A percentile compares a stretch with the other conserved stretches of the same genome.
phyloP scores from a whole-genome alignment of 2,329 filamentous ascomycete species.

The Cladosporium halotolerans region DNA sequence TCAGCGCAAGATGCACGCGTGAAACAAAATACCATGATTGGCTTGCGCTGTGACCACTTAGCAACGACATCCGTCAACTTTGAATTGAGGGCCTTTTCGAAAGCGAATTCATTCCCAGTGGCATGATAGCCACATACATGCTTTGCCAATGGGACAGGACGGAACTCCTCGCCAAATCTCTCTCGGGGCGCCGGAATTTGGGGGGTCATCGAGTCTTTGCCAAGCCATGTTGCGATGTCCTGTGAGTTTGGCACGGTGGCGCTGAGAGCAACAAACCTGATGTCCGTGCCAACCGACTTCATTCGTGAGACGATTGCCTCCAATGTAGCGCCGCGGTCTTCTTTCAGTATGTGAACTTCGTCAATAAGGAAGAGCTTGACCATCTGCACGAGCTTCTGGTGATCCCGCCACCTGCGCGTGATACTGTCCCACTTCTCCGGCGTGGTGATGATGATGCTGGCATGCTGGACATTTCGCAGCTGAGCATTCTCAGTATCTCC shows the following conservation, averaged over 20 bases:
- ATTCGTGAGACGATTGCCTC: conserved; percentile 82
- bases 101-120: conserved; percentile 64
- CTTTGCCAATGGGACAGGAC: conserved; percentile 70
- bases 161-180: conserved; percentile 70
- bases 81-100: conserved; percentile 63
- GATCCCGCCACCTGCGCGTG: conserved; percentile 80
- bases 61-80: conserved; percentile 61
- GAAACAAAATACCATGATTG: conserved; percentile 77
- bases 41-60: conserved; percentile 63
- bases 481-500: conserved; percentile 69
- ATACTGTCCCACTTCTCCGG: conserved; percentile 91
- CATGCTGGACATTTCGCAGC: conserved; percentile 62
- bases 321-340: conserved; percentile 69
- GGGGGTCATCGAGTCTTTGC: conserved; percentile 54
- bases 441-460: conserved; percentile 78
- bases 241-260: conserved; percentile 77
- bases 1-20: conserved; percentile 64
- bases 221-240: conserved; percentile 76
- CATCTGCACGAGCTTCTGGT: conserved; percentile 65
- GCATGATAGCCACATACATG: conserved; percentile 66
- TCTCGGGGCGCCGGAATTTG: conserved; percentile 60
- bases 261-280: conserved; percentile 75
- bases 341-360: conserved; percentile 81
- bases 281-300: conserved; percentile 69
- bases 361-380: conserved; percentile 79